Evolutionary conservation across 129 eudicot species (phyloP), one percentile per base, ranked within the genome.

Genomic region (Escallonia rubra): DNA sequence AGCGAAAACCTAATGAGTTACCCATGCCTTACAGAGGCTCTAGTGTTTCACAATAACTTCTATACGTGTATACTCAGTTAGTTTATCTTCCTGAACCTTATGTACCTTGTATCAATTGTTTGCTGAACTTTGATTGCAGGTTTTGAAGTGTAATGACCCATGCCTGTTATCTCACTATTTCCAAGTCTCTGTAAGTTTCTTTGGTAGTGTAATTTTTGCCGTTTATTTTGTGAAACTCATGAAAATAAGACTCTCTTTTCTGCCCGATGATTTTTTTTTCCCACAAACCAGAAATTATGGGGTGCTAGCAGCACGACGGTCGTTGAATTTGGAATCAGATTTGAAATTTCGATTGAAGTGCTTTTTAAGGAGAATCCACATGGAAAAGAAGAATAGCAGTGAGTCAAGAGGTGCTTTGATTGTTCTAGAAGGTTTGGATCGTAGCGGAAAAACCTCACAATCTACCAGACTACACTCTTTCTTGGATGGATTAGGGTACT

Each of bases 401-500:
- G 76, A 72, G 16, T 73, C 87, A 43, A 78, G 96, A 67, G 97
- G 97, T 43, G 97, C 96, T 49, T 78, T 91, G 55, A 83, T 85
- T 72, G 96, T 91, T 70, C 65, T 91, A 70, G 93, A 91, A 81
- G 97, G 97, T 74, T 69, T 91, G 73, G 97, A 91, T 79, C 82
- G 96, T 23, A 82, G 97, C 77, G 96, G 97, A 59, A 91, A 87
- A 72, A 91, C 90, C 68, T 91, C 96, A 16, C 97, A 91, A 69
- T 85, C 84, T 41, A 43, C 65, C 23, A 79, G 80, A 61, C 71
- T 91, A 48, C 57, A 71, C 6, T 78, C 84, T 4, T 69, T 76
- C 70, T 80, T 91, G 66, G 82, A 74, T 42, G 79, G 77, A 52
- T 67, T 73, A 34, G 97, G 96, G 6, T 71, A 77, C 73, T 50